Base-by-base conservation (phyloP, 257 asterid genomes). In the Thymus mandschuricus region DNA sequence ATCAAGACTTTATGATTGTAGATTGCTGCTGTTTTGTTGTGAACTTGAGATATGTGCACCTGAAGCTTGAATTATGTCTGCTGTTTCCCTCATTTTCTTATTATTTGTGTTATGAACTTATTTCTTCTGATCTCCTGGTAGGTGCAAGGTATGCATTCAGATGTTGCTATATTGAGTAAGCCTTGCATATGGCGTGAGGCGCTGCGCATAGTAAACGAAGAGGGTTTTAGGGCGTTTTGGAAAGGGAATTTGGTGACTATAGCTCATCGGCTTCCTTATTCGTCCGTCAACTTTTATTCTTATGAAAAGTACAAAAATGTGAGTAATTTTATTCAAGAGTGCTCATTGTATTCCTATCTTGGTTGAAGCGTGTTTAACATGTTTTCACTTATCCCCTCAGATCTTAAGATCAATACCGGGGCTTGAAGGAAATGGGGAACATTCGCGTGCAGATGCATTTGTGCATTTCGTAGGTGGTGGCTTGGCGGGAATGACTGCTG, bases 91-190 rank as follows among this genome's bases (percentile, higher is more conserved):
- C 65, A 12, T 30, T 21, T 57, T 58, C 41, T 62, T 59, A n/a
- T n/a, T 30, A 28, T 43, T 40, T 62, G 57, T 9, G 33, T 15
- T 52, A 33, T 44, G 28, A 51, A 30, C 38, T 34, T 7, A 3
- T 54, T 46, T 63, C 54, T 11, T 68, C 13, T 33, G 5, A 44
- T 30, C 69, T 68, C 43, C 21, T 74, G 62, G 66, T 69, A 93
- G 98, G 88, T 93, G 46, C 97, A 93, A 80, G 98, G 98, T 48
- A 93, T 93, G 98, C 96, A 89, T 76, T 87, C 98, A 8, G 96
- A 93, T 70, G 96, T 82, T 68, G 88, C 95, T 45, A 64, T 79
- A 58, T 51, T 93, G 86, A 87, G 90, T 75, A 93, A 89, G 64
- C 92, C 97, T 56, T 72, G 91, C 41, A 79, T 93, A 66, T 85